A percentile compares a stretch with the other conserved stretches of the same genome.
Conservation (phyloP, 2,329 filamentous ascomycete species). For the Didymellaceae sp. region DNA sequence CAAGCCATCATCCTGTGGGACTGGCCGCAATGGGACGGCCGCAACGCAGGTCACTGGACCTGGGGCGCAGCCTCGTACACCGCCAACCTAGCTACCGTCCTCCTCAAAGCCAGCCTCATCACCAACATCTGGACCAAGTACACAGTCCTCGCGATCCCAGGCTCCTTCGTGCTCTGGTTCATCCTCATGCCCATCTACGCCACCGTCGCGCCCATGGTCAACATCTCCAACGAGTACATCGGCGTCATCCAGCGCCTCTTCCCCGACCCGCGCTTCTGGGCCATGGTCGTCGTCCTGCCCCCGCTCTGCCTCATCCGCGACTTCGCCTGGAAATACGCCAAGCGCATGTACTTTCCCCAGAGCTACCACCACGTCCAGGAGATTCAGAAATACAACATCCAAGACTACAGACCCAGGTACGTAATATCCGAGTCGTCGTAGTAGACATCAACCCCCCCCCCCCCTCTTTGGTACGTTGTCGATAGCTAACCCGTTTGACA, state of each 20-base stretch:
- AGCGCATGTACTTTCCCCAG: slow-evolving; percentile 96
- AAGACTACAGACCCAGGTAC: slow-evolving; percentile 94
- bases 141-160: slow-evolving; percentile 92
- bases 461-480: background rate
- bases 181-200: slow-evolving; percentile 88
- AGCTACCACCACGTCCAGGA: slow-evolving; percentile 98
- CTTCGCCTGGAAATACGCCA: slow-evolving; percentile 95
- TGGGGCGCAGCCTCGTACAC: slow-evolving; percentile 97
- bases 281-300: slow-evolving; percentile 82
- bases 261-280: slow-evolving; percentile 84
- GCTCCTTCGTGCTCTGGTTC: slow-evolving; percentile 90
- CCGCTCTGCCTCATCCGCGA: slow-evolving; percentile 84
- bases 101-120: slow-evolving; percentile 92
- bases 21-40: slow-evolving; percentile 77
- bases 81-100: slow-evolving; percentile 87
- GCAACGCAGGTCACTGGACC: slow-evolving; percentile 91
- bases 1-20: slow-evolving; percentile 84
- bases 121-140: slow-evolving; percentile 99
- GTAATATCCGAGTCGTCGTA: slow-evolving; percentile 34
- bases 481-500: background rate
- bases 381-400: slow-evolving; percentile 99
- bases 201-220: slow-evolving; percentile 80
- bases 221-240: slow-evolving; percentile 82
- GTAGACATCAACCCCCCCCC: background rate
- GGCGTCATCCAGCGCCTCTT: slow-evolving; percentile 85